Evolutionary conservation across 495 filamentous ascomycete genomes (phyloP).

Genomic region (Hypoxylon lienhwacheense): DNA sequence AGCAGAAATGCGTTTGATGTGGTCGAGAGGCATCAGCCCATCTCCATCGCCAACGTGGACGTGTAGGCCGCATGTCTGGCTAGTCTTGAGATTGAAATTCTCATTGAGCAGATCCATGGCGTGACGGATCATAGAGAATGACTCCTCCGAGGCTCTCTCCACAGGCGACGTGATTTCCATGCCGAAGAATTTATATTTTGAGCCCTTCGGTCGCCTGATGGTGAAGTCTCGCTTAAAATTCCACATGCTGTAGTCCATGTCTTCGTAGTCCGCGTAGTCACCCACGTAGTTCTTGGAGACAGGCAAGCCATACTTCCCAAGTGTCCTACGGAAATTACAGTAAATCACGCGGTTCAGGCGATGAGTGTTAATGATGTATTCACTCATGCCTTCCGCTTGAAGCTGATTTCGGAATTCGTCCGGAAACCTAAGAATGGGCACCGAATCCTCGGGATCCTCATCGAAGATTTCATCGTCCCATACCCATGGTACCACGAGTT

Average conservation of each 20-base stretch:
- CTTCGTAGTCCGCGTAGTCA: no score
- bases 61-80: conserved; percentile 39
- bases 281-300: no score
- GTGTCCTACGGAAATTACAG: neutral
- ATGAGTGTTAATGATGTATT: no score
- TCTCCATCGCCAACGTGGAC: conserved; percentile 42
- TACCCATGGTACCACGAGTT: conserved; percentile 23
- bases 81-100: conserved; percentile 26
- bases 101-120: conserved; percentile 18
- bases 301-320: conserved; percentile 5
- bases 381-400: no score
- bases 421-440: conserved; percentile 1
- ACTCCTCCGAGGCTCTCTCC: conserved; percentile 1
- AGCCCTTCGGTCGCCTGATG: neutral
- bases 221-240: neutral
- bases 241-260: neutral
- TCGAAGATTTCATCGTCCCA: conserved; percentile 15
- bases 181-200: neutral
- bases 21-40: conserved; percentile 27
- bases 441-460: neutral
- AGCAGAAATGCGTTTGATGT: conserved; percentile 34
- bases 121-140: conserved; percentile 1
- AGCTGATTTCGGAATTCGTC: neutral
- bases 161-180: conserved; percentile 19
- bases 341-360: no score